Evolutionary conservation across 2,329 filamentous ascomycete species (phyloP).

Genomic region (Dactylellina parvicollis): DNA sequence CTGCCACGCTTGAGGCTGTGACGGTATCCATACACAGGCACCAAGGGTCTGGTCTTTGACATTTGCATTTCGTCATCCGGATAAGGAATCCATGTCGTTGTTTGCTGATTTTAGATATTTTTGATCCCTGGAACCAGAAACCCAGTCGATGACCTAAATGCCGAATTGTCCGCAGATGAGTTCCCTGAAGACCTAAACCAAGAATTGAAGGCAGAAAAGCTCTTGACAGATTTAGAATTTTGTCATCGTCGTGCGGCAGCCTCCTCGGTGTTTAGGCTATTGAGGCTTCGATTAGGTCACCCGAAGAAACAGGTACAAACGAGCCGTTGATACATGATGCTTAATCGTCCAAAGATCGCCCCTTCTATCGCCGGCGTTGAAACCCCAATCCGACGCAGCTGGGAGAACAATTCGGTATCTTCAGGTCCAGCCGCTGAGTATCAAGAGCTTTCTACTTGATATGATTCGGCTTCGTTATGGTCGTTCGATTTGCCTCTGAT

Average conservation of each 20-base stretch:
- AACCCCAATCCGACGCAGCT: conserved; percentile 4
- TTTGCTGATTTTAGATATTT: conserved; percentile 44
- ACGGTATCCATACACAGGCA: conserved; percentile 13
- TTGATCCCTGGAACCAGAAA: conserved; percentile 8
- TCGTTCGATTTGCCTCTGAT: conserved; percentile 41
- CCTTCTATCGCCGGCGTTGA: conserved; percentile 25
- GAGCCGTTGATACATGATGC: conserved; percentile 22
- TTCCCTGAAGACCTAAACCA: conserved; percentile 22
- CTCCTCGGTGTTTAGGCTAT: conserved; percentile 39
- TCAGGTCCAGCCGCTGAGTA: conserved; percentile 28
- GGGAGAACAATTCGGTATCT: neutral
- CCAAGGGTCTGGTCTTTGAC: conserved; percentile 23
- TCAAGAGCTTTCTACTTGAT: conserved; percentile 7
- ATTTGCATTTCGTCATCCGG: conserved; percentile 53
- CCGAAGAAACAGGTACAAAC: conserved; percentile 34
- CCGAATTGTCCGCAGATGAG: conserved; percentile 16
- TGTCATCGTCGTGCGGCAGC: conserved; percentile 35
- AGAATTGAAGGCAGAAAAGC: conserved; percentile 15
- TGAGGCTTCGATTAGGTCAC: conserved; percentile 32
- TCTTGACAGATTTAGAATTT: conserved; percentile 36
- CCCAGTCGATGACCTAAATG: conserved; percentile 21
- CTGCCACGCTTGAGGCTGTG: conserved; percentile 31
- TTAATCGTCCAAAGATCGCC: conserved; percentile 13
- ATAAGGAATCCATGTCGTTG: conserved; percentile 40
- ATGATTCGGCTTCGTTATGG: conserved; percentile 6